Conservation (phyloP, 2,329 filamentous ascomycete species). For the Fusarium concolor region DNA sequence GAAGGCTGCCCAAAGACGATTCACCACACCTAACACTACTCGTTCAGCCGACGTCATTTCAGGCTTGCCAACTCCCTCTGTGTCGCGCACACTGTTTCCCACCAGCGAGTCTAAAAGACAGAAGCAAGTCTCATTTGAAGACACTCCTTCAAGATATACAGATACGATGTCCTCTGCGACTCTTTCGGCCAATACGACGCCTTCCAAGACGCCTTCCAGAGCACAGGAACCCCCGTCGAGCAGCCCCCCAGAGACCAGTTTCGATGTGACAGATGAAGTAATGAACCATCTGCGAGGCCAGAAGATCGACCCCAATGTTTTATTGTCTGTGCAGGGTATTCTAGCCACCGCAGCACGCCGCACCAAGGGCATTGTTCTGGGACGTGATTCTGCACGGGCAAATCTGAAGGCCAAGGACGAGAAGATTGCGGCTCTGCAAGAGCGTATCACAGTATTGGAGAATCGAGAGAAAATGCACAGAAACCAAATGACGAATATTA, state of each 20-base stretch:
- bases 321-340: slow-evolving; percentile 54
- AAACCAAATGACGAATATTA: slow-evolving; percentile 53
- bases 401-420: slow-evolving; percentile 71
- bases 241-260: slow-evolving; percentile 29
- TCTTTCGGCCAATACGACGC: slow-evolving; percentile 30
- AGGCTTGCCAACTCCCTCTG: slow-evolving; percentile 51
- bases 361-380: slow-evolving; percentile 70
- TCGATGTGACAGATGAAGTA: slow-evolving; percentile 60
- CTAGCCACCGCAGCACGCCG: slow-evolving; percentile 68
- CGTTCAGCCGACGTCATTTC: slow-evolving; percentile 42
- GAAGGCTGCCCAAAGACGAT: slow-evolving; percentile 31
- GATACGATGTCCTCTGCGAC: slow-evolving; percentile 19
- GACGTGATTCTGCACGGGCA: slow-evolving; percentile 73
- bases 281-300: slow-evolving; percentile 61
- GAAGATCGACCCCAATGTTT: slow-evolving; percentile 53
- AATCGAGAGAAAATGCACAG: slow-evolving; percentile 49
- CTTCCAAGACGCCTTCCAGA: slow-evolving; percentile 9
- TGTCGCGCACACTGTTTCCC: slow-evolving; percentile 53
- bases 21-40: slow-evolving; percentile 45
- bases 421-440: slow-evolving; percentile 53
- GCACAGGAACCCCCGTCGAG: slow-evolving; percentile 24
- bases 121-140: slow-evolving; percentile 51
- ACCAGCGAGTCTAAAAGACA: slow-evolving; percentile 46
- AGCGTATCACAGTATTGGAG: slow-evolving; percentile 55
- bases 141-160: slow-evolving; percentile 17